phyloP scores from a whole-genome alignment of 352 stramenopile genomes.

The Globisporangium iwayamae region DNA sequence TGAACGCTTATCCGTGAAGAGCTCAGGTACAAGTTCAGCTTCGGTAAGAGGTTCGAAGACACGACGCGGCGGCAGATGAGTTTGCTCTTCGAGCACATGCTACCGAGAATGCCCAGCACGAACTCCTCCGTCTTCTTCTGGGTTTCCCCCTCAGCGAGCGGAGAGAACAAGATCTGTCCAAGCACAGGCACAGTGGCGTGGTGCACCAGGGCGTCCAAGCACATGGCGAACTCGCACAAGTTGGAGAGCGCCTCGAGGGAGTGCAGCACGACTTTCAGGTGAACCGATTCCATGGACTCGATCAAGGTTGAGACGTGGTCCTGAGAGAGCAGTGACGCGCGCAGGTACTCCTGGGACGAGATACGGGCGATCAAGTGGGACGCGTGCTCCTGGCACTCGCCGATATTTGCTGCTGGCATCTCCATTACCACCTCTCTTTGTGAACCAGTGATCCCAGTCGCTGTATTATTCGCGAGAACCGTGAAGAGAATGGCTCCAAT shows the following conservation, averaged over 20 bases:
- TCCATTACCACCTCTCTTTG: not conserved
- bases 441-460: not conserved
- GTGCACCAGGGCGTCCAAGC: slow-evolving; percentile 62
- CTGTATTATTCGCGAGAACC: slow-evolving; percentile 21
- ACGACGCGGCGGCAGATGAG: slow-evolving; percentile 47
- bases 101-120: slow-evolving; percentile 41
- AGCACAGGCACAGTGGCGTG: slow-evolving; percentile 73
- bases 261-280: slow-evolving; percentile 56
- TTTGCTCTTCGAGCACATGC: slow-evolving; percentile 49
- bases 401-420: slow-evolving; percentile 12
- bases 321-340: slow-evolving; percentile 43
- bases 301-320: slow-evolving; percentile 62
- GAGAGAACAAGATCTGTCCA: slow-evolving; percentile 63
- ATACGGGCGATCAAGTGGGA: slow-evolving; percentile 59
- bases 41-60: slow-evolving; percentile 61
- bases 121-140: slow-evolving; percentile 24
- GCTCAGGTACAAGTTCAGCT: slow-evolving; percentile 37
- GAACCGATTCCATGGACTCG: slow-evolving; percentile 71
- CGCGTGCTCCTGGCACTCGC: slow-evolving; percentile 46
- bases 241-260: slow-evolving; percentile 55
- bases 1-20: slow-evolving; percentile 23
- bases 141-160: slow-evolving; percentile 11
- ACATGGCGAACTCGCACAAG: slow-evolving; percentile 57
- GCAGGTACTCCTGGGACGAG: slow-evolving; percentile 45
- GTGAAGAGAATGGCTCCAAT: slow-evolving; percentile 47